Evolutionary conservation across 2,329 filamentous ascomycete genomes (phyloP).

Genomic region (Coniochaeta hoffmannii): DNA sequence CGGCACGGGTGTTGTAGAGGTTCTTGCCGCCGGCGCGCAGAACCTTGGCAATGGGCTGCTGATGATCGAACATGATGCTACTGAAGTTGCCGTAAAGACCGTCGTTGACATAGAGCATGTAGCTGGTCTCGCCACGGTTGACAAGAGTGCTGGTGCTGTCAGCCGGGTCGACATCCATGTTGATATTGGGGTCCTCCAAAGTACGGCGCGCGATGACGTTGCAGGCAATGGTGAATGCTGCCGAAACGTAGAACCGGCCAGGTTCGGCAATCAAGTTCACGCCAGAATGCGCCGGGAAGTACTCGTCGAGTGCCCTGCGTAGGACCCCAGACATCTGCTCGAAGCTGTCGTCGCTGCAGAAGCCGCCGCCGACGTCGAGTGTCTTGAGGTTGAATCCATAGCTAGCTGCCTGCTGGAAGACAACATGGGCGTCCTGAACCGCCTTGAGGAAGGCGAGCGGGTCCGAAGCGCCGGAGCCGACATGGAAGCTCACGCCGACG

Average conservation of each 20-base stretch:
- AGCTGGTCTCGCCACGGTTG: conserved; percentile 49
- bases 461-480: conserved; percentile 92
- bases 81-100: conserved; percentile 98
- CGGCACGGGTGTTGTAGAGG: conserved; percentile 46
- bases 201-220: conserved; percentile 94
- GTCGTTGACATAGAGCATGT: conserved; percentile 98
- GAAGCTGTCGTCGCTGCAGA: conserved; percentile 75
- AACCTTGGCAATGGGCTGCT: conserved; percentile 79
- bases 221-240: conserved; percentile 89
- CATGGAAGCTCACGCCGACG: conserved; percentile 94
- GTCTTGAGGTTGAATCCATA: conserved; percentile 78
- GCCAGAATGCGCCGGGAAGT: conserved; percentile 67
- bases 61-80: conserved; percentile 98
- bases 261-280: conserved; percentile 92
- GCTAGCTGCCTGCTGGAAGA: conserved; percentile 77
- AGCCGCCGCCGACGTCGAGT: conserved; percentile 90
- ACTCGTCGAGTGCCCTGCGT: conserved; percentile 70
- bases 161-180: conserved; percentile 42
- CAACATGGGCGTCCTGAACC: conserved; percentile 76
- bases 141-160: conserved; percentile 2
- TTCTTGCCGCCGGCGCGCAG: conserved; percentile 55
- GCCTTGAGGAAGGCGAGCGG: conserved; percentile 87
- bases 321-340: conserved; percentile 83
- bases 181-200: conserved; percentile 59
- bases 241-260: conserved; percentile 90